Evolutionary conservation across 805 yeast species (phyloP), one percentile per base, ranked within the genome.

Genomic region (Starmerella bombicola): DNA sequence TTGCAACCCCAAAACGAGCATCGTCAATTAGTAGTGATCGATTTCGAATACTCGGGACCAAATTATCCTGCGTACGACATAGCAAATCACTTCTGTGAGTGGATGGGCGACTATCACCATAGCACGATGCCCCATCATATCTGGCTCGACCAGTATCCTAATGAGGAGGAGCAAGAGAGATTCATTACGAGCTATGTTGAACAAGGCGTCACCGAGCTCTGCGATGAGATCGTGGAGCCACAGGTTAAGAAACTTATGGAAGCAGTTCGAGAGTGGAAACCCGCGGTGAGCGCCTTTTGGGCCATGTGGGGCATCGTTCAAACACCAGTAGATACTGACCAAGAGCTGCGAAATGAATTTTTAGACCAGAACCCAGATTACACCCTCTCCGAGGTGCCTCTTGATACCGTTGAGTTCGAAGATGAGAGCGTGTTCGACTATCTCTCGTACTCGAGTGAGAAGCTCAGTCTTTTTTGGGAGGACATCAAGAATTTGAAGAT

Each of bases 81-180:
- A 41, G 86, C 86, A 12, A 86, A 91, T 59, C 98, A 91, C 63
- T 81, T 91, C 51, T 72, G 81, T 49, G 98, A 88, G 64, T 88
- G 98, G 98, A 91, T 86, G 96, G 71, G 83, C 36, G 84, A 91
- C 63, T 91, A 88, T 57, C 82, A 79, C 55, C 73, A 75, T 50
- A 71, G 76, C 1, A 64, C 67, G 16, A 61, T 67, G 13, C 66
- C 74, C 1, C 73, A 79, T 57, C 71, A 61, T 41, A 63, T 80
- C n/a, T 67, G 71, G 51, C 65, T 62, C 25, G 62, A 68, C 10
- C 61, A 64, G 29, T 91, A 71, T 60, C 98, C 98, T 8, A 64
- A 66, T 12, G 64, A 66, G 45, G 74, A 74, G 33, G 79, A 85
- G 56, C 77, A 80, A 54, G 56, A 78, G 48, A 78, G 79, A 53